phyloP scores from a whole-genome alignment of 192 early-diverging fungal species.

The Fimicolochytrium jonesii region DNA sequence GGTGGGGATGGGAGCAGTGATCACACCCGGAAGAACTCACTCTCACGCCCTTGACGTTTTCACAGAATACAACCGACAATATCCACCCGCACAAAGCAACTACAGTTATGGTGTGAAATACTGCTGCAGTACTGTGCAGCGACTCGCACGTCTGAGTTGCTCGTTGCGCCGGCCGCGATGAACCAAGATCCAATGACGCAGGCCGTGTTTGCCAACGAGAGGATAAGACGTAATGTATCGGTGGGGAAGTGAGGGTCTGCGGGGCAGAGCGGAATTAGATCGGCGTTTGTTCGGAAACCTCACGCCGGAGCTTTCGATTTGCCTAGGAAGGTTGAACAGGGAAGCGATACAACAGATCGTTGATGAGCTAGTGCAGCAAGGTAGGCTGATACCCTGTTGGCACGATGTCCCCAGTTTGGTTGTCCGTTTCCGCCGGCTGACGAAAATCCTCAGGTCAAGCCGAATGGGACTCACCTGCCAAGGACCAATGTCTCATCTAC shows the following conservation, averaged over 20 bases:
- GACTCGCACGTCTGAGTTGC: conserved; percentile 18
- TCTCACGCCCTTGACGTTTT: too few species aligned
- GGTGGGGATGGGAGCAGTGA: too few species aligned
- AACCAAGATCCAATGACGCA: not conserved
- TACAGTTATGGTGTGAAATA: conserved; percentile 71
- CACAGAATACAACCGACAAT: conserved; percentile 65
- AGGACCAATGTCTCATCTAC: conserved; percentile 62
- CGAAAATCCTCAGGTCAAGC: too few species aligned
- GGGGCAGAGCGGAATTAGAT: not conserved
- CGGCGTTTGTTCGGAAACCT: too few species aligned
- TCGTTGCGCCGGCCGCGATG: too few species aligned
- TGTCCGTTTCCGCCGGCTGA: too few species aligned
- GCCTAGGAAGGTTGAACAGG: conserved; percentile 49
- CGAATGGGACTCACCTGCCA: conserved; percentile 45
- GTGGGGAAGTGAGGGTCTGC: not conserved
- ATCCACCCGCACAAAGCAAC: conserved; percentile 80
- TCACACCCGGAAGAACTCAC: too few species aligned
- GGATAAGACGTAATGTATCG: conserved; percentile 60
- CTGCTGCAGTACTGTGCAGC: conserved; percentile 68
- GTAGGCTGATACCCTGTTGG: too few species aligned
- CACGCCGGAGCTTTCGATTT: not conserved
- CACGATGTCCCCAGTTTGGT: too few species aligned
- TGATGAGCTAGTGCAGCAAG: conserved; percentile 47
- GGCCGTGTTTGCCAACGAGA: conserved; percentile 62
- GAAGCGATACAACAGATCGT: conserved; percentile 70